Conservation (phyloP, 2,329 filamentous ascomycete genomes). For the Paramyrothecium sp. region DNA sequence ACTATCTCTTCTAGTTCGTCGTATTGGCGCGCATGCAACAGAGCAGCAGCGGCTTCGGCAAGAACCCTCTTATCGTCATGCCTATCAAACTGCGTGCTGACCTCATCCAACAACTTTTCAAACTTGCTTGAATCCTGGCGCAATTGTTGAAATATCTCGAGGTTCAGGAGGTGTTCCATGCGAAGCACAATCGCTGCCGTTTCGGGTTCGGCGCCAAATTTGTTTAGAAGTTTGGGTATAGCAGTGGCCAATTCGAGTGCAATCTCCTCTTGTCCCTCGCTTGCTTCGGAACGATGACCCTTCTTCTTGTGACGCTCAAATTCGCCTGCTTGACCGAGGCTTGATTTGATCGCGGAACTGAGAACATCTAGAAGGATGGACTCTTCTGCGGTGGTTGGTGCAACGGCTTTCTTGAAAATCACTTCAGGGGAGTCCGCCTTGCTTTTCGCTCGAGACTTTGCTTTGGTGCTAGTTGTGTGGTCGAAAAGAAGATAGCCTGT, state of each 20-base stretch:
- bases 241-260: conserved; percentile 74
- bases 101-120: conserved; percentile 79
- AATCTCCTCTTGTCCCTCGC: conserved; percentile 73
- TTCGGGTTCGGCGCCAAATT: conserved; percentile 86
- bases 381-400: conserved; percentile 75
- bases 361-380: conserved; percentile 83
- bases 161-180: conserved; percentile 80
- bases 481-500: conserved; percentile 91
- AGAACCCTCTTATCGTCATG: conserved; percentile 86
- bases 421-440: conserved; percentile 54
- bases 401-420: conserved; percentile 69
- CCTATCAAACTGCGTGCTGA: conserved; percentile 90
- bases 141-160: conserved; percentile 84
- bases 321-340: conserved; percentile 65
- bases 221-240: conserved; percentile 85
- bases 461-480: conserved; percentile 66
- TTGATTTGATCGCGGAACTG: conserved; percentile 75
- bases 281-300: conserved; percentile 59
- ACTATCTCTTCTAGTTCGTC: conserved; percentile 87
- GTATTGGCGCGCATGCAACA: conserved; percentile 81
- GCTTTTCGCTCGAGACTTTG: conserved; percentile 49
- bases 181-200: conserved; percentile 84
- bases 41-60: conserved; percentile 75
- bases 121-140: conserved; percentile 83
- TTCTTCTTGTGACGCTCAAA: conserved; percentile 59